Evolutionary conservation across 2,329 filamentous ascomycete species (phyloP).

Genomic region (Penicillium sp.): DNA sequence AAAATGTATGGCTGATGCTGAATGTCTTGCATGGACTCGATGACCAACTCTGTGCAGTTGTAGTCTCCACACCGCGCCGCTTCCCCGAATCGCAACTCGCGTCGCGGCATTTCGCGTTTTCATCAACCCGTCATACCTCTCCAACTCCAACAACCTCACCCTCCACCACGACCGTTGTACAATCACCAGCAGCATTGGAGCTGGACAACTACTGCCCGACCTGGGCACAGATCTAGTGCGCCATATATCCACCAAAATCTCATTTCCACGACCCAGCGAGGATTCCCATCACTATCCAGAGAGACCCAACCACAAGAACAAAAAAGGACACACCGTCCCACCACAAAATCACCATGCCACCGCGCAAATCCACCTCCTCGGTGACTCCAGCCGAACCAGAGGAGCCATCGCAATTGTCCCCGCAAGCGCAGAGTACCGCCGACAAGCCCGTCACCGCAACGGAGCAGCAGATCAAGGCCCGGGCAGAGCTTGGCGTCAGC

Average conservation of each 20-base stretch:
- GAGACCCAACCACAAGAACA: not conserved
- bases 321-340: not conserved
- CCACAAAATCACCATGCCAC: constrained; percentile 29
- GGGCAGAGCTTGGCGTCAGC: constrained; percentile 41
- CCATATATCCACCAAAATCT: not conserved
- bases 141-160: not conserved
- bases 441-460: constrained; percentile 37
- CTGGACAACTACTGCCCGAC: not conserved
- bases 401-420: constrained; percentile 21
- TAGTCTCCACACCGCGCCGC: constrained; percentile 14
- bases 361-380: constrained; percentile 41
- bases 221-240: not conserved
- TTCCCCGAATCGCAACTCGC: constrained; percentile 10
- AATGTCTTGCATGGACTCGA: too few species aligned
- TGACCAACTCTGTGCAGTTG: not conserved
- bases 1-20: not conserved
- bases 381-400: constrained; percentile 28
- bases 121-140: constrained; percentile 7
- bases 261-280: not conserved
- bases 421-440: constrained; percentile 14
- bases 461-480: constrained; percentile 44
- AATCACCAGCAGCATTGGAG: not conserved
- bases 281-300: not conserved
- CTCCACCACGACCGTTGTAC: not conserved
- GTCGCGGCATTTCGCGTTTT: constrained; percentile 27